Conservation (phyloP, 2,329 filamentous ascomycete genomes). For the Sclerotinia nivalis region DNA sequence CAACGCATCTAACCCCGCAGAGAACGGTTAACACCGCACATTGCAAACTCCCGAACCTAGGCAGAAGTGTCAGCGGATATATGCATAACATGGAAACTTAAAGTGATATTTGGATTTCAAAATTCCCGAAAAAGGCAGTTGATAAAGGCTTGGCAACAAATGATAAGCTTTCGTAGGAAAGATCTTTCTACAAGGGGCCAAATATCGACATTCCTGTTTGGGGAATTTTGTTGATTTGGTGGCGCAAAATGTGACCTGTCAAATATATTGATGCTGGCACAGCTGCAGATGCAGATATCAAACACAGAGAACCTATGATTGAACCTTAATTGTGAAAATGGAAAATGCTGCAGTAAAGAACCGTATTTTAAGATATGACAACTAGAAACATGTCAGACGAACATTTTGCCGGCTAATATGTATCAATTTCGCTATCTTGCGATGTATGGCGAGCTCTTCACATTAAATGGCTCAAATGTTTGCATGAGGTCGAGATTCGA, state of each 20-base stretch:
- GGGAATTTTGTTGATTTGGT: conserved; percentile 3
- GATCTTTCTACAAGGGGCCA: background rate
- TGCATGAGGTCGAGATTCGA: conserved; percentile 8
- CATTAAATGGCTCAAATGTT: background rate
- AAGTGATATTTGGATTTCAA: background rate
- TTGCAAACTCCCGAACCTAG: conserved; percentile 17
- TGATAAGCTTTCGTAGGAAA: conserved; percentile 21
- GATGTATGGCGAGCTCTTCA: conserved; percentile 1
- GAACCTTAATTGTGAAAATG: background rate
- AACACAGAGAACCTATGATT: background rate
- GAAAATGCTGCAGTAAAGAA: background rate
- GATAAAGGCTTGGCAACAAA: background rate
- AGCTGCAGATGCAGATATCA: background rate
- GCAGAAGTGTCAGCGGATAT: conserved; percentile 3
- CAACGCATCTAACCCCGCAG: conserved; percentile 3
- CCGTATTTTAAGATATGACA: background rate
- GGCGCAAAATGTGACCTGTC: conserved; percentile 10
- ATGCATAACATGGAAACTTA: conserved; percentile 6
- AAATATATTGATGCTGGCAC: background rate
- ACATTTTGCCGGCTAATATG: background rate
- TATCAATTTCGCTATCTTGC: background rate
- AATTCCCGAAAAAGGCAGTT: conserved; percentile 17
- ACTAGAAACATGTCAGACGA: background rate
- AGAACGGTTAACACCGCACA: conserved; percentile 1
- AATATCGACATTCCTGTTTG: conserved; percentile 17